Evolutionary conservation across 768 basidiomycete genomes (phyloP).

Genomic region (Boletus sp.): DNA sequence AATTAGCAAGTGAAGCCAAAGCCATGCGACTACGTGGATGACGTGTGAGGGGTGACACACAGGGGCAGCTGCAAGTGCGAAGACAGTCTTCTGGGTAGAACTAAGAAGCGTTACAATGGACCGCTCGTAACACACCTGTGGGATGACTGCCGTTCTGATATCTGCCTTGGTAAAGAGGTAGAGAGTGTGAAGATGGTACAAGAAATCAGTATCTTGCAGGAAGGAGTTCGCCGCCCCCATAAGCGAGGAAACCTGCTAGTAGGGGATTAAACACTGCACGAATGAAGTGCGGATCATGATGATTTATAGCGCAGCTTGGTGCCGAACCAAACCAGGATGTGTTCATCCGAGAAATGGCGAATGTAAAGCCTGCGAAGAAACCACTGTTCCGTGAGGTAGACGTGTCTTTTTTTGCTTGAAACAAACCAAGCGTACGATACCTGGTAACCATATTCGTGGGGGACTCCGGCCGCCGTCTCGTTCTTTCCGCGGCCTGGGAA

Average conservation of each 20-base stretch:
- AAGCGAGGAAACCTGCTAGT: not conserved
- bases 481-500: not conserved
- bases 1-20: conserved; percentile 41
- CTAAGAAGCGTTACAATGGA: not conserved
- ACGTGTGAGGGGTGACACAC: conserved; percentile 7
- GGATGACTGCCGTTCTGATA: conserved; percentile 16
- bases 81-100: conserved; percentile 25
- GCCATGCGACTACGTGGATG: conserved; percentile 34
- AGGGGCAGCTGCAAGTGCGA: conserved; percentile 28
- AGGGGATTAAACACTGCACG: not conserved
- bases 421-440: too few relatives aligned
- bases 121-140: conserved; percentile 9
- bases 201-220: not conserved
- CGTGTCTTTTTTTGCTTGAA: not conserved
- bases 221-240: not conserved
- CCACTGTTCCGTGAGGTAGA: too few relatives aligned
- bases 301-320: conserved; percentile 1
- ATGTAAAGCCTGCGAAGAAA: too few relatives aligned
- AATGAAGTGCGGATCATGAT: not conserved
- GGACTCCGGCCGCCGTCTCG: not conserved
- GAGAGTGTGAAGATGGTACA: conserved; percentile 18
- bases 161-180: conserved; percentile 25
- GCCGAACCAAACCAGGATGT: not conserved
- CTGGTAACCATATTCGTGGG: not conserved
- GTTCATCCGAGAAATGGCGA: not conserved